These are phyloP conservation scores for Pseudisothecium myosuroides DNA, from an alignment of 225 moss, liverwort and hornwort genomes.

Conservation along the genomic window DNA sequence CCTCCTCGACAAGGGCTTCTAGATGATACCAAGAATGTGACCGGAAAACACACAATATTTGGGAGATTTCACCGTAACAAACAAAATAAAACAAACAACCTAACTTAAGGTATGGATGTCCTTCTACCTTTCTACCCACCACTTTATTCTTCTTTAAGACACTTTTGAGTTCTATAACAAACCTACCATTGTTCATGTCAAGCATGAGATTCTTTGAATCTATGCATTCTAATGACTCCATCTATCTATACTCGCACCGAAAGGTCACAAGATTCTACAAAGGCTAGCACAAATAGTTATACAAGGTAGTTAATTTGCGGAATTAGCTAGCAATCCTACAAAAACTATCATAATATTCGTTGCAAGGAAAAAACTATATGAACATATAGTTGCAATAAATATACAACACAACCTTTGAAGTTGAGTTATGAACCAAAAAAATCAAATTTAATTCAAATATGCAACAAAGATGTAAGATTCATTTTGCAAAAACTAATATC, in stretches of 20 bases:
- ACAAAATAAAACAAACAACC: too few relatives aligned
- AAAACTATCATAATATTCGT: neutral
- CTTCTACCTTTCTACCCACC: accelerated
- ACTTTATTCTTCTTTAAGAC: neutral
- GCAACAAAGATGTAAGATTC: too few relatives aligned
- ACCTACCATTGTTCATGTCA: accelerated
- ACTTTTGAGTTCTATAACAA: neutral
- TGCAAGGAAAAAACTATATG: neutral
- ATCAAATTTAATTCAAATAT: neutral
- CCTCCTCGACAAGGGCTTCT: too few relatives aligned
- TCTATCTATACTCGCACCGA: neutral
- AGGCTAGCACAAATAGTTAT: neutral
- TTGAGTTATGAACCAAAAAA: too few relatives aligned
- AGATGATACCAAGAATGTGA: too few relatives aligned
- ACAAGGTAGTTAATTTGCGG: neutral
- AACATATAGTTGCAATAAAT: neutral
- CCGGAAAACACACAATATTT: too few relatives aligned
- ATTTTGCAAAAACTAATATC: too few relatives aligned
- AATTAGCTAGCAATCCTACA: neutral
- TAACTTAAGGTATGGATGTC: too few relatives aligned
- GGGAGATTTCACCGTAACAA: too few relatives aligned
- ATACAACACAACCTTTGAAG: neutral
- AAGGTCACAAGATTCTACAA: neutral
- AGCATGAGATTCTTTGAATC: neutral
- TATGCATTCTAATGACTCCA: neutral